Base-by-base conservation (phyloP, 2,329 filamentous ascomycete species). In the Ilyonectria mors-panacis region DNA sequence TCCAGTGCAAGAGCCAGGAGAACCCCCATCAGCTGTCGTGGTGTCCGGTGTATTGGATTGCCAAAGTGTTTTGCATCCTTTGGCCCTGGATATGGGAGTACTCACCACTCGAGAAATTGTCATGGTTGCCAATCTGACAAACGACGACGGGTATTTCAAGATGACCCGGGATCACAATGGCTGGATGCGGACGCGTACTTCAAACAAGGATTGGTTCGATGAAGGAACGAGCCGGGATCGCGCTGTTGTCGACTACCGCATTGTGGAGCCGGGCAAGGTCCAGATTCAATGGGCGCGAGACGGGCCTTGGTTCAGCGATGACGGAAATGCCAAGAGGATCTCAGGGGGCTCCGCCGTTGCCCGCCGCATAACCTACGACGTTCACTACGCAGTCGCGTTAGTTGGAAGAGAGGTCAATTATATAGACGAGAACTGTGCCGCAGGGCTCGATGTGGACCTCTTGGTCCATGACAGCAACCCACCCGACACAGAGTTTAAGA, bases 61-160 rank as follows among this genome's bases (percentile, higher is more conserved):
- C 37, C 37, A 39, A n/a, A 15, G 13, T 15, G 13, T 17, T 6
- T n/a, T 39, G 2, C 13, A n/a, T 2, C 37, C 37, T 39, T 13
- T 39, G 6, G 17, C 6, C 37, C 17, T 39, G 12, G 6, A 39
- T 15, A 6, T 2, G 6, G 37, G 37, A 17, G 17, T 6, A 6
- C 37, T 39, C 15, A n/a, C 17, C 37, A 39, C 10, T 6, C 48
- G 48, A 8, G 48, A 53, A 35, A 19, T 35, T 8, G 26, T 53
- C 28, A 53, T 53, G 48, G 48, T 53, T 12, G 48, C 48, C 48
- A 53, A 53, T 19, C n/a, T 53, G 28, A 53, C 28, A 53, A 53
- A 35, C 6, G 48, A 53, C 13, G 6, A 28, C 5, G 48, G 48
- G 10, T 10, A 8, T n/a, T 53, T 53, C 28, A 2, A 28, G 17